Base-by-base conservation (phyloP, 75 land plant genomes). In the Cunninghamia lanceolata region DNA sequence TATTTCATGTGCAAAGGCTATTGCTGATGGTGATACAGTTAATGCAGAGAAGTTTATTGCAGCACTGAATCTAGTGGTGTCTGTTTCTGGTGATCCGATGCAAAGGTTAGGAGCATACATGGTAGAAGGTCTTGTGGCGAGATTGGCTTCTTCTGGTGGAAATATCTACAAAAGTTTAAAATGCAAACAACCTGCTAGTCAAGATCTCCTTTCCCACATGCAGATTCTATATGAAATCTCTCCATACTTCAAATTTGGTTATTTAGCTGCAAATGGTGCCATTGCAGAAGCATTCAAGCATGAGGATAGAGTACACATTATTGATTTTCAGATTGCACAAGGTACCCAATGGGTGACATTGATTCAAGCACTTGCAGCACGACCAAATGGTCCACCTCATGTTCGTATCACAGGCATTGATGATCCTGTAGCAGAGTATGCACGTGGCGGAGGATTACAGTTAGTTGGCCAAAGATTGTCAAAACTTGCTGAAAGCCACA, bases 221-320 rank as follows among this genome's bases (percentile, higher is more conserved):
- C 93, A 94, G 66, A 89, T 88, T 30, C 91, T 97, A 3, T 94
- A 92, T 50, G 97, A 97, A 73, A 88, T 93, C 25, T 95, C 96
- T 86, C 99, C 99, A 0, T 97, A 94, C 85, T 91, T 94, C 90
- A 97, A 97, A 86, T 95, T 95, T 77, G 99, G 95, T 0, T 95
- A 94, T 86, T 89, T 93, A 92, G 93, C 97, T 15, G 98, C 99
- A 30, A 97, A 97, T 91, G 97, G 97, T 25, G 97, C 99, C 88
- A 97, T 97, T 74, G 95, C 95, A 10, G 97, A 97, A 80, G 96
- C 96, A 16, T 88, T 97, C 88, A 92, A 93, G 83, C 90, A 88
- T 83, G 97, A 95, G 77, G 84, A 89, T 16, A 84, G 82, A 53
- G 92, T 97, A 59, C 99, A 97, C 86, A 97, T 95, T 16, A 93